Base-by-base conservation (phyloP, 2,329 filamentous ascomycete genomes). In the Phaeosphaeriaceae sp. region DNA sequence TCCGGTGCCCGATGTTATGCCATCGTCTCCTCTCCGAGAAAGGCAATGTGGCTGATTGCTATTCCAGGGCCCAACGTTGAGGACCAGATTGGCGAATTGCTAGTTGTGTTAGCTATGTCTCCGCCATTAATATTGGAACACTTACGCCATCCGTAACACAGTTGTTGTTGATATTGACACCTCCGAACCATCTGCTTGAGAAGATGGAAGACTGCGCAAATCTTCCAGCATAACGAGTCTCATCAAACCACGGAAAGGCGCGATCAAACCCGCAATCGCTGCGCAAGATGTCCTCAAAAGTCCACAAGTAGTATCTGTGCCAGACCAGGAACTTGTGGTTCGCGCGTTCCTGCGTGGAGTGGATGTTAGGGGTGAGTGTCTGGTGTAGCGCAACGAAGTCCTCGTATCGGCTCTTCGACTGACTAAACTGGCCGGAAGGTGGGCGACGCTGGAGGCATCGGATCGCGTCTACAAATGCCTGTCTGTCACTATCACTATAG, bases 221-320 rank as follows among this genome's bases (percentile, higher is more conserved):
- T 22, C 61, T 64, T 13, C 74, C 72, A 25, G 75, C 61, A 54
- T 72, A 75, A 49, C 61, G 66, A 33, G 69, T 68, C 69, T 77
- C 61, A 69, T 77, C 73, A 62, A 72, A 77, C 73, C 74, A 77
- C 10, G 79, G 80, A 46, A 79, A 62, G 36, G 67, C 58, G 47
- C 73, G 75, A 24, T 62, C 71, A 65, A 79, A 81, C 48, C 78
- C 78, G 60, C 80, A 82, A 58, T 82, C 79, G 20, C 69, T 58
- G 52, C 72, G 78, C 13, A 82, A 68, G 7, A 78, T 68, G 22
- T 77, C 64, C 66, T 82, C 80, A 59, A 79, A 81, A 3, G 70
- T 66, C 71, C 80, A 77, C 36, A 74, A 64, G 65, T 71, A 78
- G 68, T 79, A 79, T 36, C 80, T 72, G 69, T 82, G 79, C 79